phyloP scores from a whole-genome alignment of 192 early-diverging fungal genomes.

The Coemansia sp. region DNA sequence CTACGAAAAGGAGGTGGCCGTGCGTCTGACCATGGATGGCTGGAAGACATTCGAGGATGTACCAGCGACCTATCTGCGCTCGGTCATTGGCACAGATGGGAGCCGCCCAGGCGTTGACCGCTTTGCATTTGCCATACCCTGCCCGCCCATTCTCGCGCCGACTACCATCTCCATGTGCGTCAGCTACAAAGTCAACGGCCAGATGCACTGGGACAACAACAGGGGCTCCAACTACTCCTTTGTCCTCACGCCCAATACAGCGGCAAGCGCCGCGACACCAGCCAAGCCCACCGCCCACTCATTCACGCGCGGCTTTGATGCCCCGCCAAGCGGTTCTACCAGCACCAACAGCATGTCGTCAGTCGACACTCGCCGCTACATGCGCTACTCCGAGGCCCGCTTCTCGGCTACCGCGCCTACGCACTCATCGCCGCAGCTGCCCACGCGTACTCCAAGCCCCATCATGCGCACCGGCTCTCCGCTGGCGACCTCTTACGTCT shows the following conservation, averaged over 20 bases:
- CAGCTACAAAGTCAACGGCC: slow-evolving; percentile 65
- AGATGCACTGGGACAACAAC: slow-evolving; percentile 95
- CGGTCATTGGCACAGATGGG: slow-evolving; percentile 43
- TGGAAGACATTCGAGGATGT: slow-evolving; percentile 75
- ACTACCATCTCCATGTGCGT: slow-evolving; percentile 61
- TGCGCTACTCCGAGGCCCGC: slow-evolving; percentile 43
- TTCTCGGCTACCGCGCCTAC: slow-evolving; percentile 15
- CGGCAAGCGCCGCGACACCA: neutral
- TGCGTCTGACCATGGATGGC: slow-evolving; percentile 73
- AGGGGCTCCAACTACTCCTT: slow-evolving; percentile 77
- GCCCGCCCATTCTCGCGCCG: neutral
- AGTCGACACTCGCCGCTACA: slow-evolving; percentile 38
- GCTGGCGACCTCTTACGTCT: slow-evolving; percentile 19
- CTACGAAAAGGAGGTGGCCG: slow-evolving; percentile 73
- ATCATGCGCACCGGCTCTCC: slow-evolving; percentile 29
- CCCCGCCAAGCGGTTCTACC: neutral
- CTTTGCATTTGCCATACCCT: slow-evolving; percentile 64
- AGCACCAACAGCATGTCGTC: neutral
- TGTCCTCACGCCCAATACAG: slow-evolving; percentile 6
- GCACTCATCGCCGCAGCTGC: neutral
- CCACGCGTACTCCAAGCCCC: slow-evolving; percentile 28
- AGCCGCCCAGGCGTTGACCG: slow-evolving; percentile 58
- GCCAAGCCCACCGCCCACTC: neutral
- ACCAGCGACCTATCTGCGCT: slow-evolving; percentile 62
- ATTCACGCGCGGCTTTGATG: slow-evolving; percentile 15